Evolutionary conservation across 352 stramenopile genomes (phyloP), one percentile per base, ranked within the genome.

Genomic region (Globisporangium sylvaticum): DNA sequence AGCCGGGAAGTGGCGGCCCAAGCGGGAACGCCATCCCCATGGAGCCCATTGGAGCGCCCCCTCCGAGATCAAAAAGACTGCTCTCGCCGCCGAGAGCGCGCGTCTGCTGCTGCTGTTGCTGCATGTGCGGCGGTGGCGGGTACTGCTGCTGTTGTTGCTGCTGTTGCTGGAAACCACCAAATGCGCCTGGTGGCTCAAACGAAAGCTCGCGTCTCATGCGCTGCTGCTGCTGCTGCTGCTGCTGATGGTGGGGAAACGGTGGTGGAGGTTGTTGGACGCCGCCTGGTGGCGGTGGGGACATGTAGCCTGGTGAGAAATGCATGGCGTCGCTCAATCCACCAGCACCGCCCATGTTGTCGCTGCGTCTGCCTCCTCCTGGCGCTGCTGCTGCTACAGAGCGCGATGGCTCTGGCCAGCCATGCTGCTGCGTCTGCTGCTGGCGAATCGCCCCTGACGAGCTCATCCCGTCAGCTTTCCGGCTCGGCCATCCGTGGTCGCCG

Each of bases 11-110:
- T 22, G 59, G 46, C 18, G 44, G 42, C 14, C 42, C 42, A 31
- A 57, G 59, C 4, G 59, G 27, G 46, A 65, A 65, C 14, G 29
- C n/a, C 56, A 62, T 44, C 22, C 56, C 56, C 14, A 44, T 29
- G 10, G 55, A 61, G 32, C 57, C 24, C 39, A 29, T 27, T 2
- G 58, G 10, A 4, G 44, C 42, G 3, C 59, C 44, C 24, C 56
- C 56, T 44, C 56, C 56, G 32, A 48, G 6, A 48, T 39, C 59
- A 58, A 65, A 65, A 2, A 58, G 39, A 48, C 39, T 22, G 42
- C 29, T 65, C 4, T 65, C 59, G 0, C 27, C 22, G 2, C 42
- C 18, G 42, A 50, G 42, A 7, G 18, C 42, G 42, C 18, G 42
- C 42, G 18, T 50, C 42, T 31, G 12, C 22, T 29, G 31, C 18